Evolutionary conservation across 495 filamentous ascomycete genomes (phyloP), one percentile per base, ranked within the genome.

Genomic region (Xanthoparmelia taractica): DNA sequence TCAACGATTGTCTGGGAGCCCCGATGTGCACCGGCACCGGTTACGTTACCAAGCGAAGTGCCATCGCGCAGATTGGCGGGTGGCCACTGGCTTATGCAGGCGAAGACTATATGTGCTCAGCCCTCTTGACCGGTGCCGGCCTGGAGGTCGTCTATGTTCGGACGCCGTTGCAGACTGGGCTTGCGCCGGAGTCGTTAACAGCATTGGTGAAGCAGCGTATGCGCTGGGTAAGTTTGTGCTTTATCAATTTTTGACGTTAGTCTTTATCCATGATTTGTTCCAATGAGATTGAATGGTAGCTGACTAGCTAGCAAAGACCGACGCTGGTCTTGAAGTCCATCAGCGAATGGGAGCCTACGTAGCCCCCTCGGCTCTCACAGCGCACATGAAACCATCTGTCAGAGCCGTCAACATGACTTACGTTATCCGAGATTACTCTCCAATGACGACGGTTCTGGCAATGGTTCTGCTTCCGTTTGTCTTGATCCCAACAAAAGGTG

Each of bases 11-110:
- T 13, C 71, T 80, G 38, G 73, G 72, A 31, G 76, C 69, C 25
- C 75, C 78, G 29, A 78, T 77, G 80, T 81, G 79, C 63, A 80
- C 79, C 15, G 81, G 81, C 8, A 81, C 80, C 25, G 81, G 81
- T 17, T 83, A 79, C 57, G 68, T 80, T 18, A 70, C 76, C 54
- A 74, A 79, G 8, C 74, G 79, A 34, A 69, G 68, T 38, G 79
- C 80, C 12, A 67, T 84, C 18, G 74, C 80, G 31, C 70, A 75
- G 27, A 82, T 83, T 54, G 80, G 80, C 37, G 76, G 78, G 41
- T 83, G 77, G 69, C 81, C 81, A 3, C 67, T 77, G 2, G 78
- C 72, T 4, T 77, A 76, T 15, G 63, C 79, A 33, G 77, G 77
- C 8, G 81, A 84, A 70, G 81, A 84, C 68, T 73, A 77, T 17